Evolutionary conservation across 768 basidiomycete species (phyloP).

Genomic region (Pleurotus tuber-regium): DNA sequence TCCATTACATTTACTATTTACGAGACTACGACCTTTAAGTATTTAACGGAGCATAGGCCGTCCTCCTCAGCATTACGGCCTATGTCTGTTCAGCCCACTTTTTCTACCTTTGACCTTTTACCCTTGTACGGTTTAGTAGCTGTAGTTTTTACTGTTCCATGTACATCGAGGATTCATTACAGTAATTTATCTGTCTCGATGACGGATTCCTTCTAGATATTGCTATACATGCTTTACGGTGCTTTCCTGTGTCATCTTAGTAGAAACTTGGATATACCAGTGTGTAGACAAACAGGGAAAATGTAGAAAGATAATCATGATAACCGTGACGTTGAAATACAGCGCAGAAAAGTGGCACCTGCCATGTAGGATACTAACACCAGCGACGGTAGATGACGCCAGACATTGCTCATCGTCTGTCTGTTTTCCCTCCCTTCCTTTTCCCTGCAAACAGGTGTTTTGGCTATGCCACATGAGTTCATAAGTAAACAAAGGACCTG

Average conservation of each 20-base stretch:
- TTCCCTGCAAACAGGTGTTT: constrained; percentile 87
- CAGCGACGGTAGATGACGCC: too few relatives aligned
- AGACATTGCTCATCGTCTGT: constrained; percentile 51
- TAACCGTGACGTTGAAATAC: neutral
- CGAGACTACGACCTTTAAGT: too few relatives aligned
- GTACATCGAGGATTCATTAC: neutral
- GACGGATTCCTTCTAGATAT: constrained; percentile 8
- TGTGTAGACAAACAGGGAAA: too few relatives aligned
- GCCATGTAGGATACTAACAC: too few relatives aligned
- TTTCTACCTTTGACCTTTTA: neutral
- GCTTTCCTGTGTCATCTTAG: too few relatives aligned
- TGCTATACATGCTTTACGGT: too few relatives aligned
- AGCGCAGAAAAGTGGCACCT: constrained; percentile 4
- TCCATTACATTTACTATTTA: too few relatives aligned
- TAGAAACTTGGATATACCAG: constrained; percentile 1
- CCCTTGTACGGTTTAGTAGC: too few relatives aligned
- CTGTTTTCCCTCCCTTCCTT: constrained; percentile 81
- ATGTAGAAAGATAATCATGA: constrained; percentile 2
- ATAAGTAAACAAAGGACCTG: constrained; percentile 4
- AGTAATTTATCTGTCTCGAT: constrained; percentile 7
- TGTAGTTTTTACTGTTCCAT: neutral
- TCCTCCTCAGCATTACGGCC: neutral
- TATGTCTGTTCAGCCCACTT: too few relatives aligned
- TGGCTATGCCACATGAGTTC: constrained; percentile 46
- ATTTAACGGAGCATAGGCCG: too few relatives aligned